phyloP scores from a whole-genome alignment of 371 early-diverging fungal genomes.

The Saksenaea vasiformis region DNA sequence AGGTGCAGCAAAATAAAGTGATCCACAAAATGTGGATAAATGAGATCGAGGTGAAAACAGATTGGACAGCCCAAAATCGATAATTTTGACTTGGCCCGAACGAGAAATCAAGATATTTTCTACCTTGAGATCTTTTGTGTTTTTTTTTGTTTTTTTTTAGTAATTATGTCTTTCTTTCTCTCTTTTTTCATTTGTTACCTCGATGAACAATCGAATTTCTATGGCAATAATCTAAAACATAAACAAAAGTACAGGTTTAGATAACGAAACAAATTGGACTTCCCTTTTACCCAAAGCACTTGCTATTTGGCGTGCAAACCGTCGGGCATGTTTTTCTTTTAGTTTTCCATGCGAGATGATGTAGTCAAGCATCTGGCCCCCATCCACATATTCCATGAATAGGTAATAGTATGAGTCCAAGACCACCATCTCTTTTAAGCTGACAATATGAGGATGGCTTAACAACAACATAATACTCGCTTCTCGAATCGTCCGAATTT shows the following conservation, averaged over 20 bases:
- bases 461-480: constrained; percentile 87
- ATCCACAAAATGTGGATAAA: constrained; percentile 93
- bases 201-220: constrained; percentile 92
- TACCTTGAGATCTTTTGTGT: constrained; percentile 18
- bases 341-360: constrained; percentile 87
- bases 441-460: constrained; percentile 85
- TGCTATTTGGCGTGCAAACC: constrained; percentile 88
- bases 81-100: constrained; percentile 68
- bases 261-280: not conserved
- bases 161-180: not conserved
- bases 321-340: constrained; percentile 84
- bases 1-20: constrained; percentile 96
- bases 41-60: constrained; percentile 77
- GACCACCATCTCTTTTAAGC: constrained; percentile 77
- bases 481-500: constrained; percentile 87
- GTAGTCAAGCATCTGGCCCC: constrained; percentile 88
- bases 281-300: constrained; percentile 77
- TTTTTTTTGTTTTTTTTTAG: constrained; percentile 5
- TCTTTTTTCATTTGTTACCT: constrained; percentile 39
- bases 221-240: constrained; percentile 84
- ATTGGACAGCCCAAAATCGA: constrained; percentile 96
- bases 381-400: constrained; percentile 90
- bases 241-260: not conserved
- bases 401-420: constrained; percentile 81
- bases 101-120: constrained; percentile 21